These are phyloP conservation scores for Syzygium oleosum DNA, from an alignment of 345 rosid species.

Conservation along the genomic window DNA sequence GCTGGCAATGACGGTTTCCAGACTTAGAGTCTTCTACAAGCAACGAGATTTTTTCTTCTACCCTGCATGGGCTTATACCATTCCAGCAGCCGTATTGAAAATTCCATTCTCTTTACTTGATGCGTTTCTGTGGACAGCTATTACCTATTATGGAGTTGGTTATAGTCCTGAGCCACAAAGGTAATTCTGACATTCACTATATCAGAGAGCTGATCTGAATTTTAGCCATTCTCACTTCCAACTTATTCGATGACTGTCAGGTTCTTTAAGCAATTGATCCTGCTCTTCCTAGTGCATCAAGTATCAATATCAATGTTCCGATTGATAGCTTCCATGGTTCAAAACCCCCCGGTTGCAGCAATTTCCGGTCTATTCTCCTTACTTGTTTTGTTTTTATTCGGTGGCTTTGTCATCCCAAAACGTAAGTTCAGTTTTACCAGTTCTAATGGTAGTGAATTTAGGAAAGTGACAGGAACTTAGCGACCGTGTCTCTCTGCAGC, in stretches of 20 bases:
- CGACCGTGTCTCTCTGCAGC: conserved; percentile 15
- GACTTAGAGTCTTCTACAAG: conserved; percentile 39
- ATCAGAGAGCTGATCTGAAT: not conserved
- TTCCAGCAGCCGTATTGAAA: conserved; percentile 33
- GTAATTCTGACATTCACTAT: not conserved
- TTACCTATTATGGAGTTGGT: conserved; percentile 47
- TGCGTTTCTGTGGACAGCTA: conserved; percentile 33
- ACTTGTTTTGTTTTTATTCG: conserved; percentile 16
- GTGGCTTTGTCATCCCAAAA: conserved; percentile 40
- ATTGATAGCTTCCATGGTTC: conserved; percentile 27
- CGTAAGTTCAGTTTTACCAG: conserved; percentile 16
- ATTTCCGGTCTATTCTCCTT: conserved; percentile 5
- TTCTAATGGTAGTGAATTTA: not conserved
- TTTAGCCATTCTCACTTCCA: not conserved
- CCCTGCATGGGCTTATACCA: conserved; percentile 42
- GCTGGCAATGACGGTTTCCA: conserved; percentile 23
- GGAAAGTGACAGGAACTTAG: not conserved
- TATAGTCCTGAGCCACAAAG: conserved; percentile 43
- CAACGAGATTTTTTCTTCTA: conserved; percentile 40
- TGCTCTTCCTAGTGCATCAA: conserved; percentile 40
- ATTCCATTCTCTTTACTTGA: conserved; percentile 42
- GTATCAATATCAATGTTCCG: conserved; percentile 34
- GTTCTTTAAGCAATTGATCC: conserved; percentile 31
- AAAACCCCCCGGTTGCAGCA: conserved; percentile 21
- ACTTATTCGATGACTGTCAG: conserved; percentile 5